Evolutionary conservation across 345 rosid genomes (phyloP).

Genomic region (Carallia pectinifolia): DNA sequence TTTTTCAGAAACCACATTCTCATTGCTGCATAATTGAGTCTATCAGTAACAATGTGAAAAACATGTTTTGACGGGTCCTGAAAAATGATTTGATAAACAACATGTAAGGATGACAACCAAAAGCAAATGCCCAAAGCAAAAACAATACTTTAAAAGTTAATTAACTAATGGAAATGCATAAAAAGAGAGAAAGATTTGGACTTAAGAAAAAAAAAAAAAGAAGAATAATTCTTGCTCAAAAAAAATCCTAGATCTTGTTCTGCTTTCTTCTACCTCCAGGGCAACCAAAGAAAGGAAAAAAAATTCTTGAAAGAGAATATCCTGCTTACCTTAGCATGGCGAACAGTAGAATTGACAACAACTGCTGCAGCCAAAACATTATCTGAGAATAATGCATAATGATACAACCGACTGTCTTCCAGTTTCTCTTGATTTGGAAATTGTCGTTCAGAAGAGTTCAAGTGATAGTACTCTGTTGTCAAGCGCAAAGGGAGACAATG

Average conservation of each 20-base stretch:
- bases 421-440: conserved; percentile 72
- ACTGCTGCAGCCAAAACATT: conserved; percentile 88
- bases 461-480: conserved; percentile 66
- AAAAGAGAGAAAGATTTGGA: neutral
- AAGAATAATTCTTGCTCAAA: too few species aligned
- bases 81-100: conserved; percentile 26
- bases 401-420: conserved; percentile 65
- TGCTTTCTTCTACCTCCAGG: neutral
- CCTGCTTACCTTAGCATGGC: conserved; percentile 73
- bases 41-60: conserved; percentile 91
- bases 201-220: too few species aligned
- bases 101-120: conserved; percentile 19
- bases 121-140: neutral
- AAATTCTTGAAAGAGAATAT: neutral
- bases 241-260: too few species aligned
- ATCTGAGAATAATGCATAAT: conserved; percentile 94
- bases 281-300: conserved; percentile 6
- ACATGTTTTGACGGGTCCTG: conserved; percentile 90
- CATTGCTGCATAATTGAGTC: conserved; percentile 96
- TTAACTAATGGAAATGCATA: neutral
- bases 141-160: neutral
- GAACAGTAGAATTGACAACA: conserved; percentile 85
- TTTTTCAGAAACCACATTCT: conserved; percentile 95
- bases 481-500: conserved; percentile 98
- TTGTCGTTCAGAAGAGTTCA: conserved; percentile 61